Evolutionary conservation across 495 filamentous ascomycete genomes (phyloP), one percentile per base, ranked within the genome.

Genomic region (Penicillium silybi): DNA sequence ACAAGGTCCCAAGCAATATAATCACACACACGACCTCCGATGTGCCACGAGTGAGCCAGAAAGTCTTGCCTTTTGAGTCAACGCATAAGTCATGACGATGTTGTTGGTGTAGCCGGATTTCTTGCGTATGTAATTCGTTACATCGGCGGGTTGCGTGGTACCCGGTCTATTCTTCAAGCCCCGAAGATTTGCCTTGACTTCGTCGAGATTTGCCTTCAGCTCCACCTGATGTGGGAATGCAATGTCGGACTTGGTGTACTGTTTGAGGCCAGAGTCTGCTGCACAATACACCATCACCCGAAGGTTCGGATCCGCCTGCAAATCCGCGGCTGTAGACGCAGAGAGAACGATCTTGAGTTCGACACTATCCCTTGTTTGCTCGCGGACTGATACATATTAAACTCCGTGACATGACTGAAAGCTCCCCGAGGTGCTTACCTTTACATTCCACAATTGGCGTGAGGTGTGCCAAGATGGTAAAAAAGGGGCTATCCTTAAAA

Each of bases 121-220:
- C 32, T 85, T 81, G 18, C 89, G 87, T 18, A 95, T 70, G 53
- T 82, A 78, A 52, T 75, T 74, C 13, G 93, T 97, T 39, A 98
- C 85, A 69, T 98, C 93, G 16, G 87, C 91, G 6, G 93, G 93
- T 46, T 87, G 81, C 26, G 93, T 97, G 25, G 93, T 92, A 20
- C 93, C 93, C 8, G 93, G 87, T 62, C 91, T 92, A 65, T 95
- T 96, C 67, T 98, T 98, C 46, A 98, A 70, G 3, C 93, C 93
- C 51, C 92, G 87, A 43, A 93, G 78, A 61, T 96, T 97, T 11
- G 85, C 83, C 61, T 93, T 95, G 52, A 95, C 77, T 43, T 95
- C 89, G 27, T 86, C 87, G 20, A 84, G 79, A 60, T 97, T 97
- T 34, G 95, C 84, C 63, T 91, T 92, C 41, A 98, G 74, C 67